These are phyloP conservation scores for Casuarina equisetifolia DNA, from an alignment of 306 rosid genomes.

Conservation along the genomic window DNA sequence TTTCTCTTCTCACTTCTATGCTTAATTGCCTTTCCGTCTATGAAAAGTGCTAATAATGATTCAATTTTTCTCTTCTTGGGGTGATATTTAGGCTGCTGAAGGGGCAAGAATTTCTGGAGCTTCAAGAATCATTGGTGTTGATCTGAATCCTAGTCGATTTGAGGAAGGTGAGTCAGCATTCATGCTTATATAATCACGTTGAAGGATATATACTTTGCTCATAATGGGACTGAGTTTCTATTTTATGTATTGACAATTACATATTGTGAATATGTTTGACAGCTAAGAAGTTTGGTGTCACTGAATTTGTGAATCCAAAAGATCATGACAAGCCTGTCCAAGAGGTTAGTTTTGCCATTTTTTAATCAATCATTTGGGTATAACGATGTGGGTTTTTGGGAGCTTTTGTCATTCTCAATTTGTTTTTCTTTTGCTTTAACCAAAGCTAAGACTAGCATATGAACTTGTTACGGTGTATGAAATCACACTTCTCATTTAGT, in stretches of 20 bases:
- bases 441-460: too few relatives aligned
- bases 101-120: slow-evolving; percentile 91
- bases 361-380: too few relatives aligned
- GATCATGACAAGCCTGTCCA: slow-evolving; percentile 83
- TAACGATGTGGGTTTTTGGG: too few relatives aligned
- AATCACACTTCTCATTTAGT: too few relatives aligned
- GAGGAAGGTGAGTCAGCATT: slow-evolving; percentile 50
- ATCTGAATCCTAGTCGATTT: slow-evolving; percentile 65
- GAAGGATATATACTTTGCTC: background rate
- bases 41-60: background rate
- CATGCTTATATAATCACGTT: too few relatives aligned
- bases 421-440: too few relatives aligned
- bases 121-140: slow-evolving; percentile 76
- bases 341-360: slow-evolving; percentile 34
- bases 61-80: background rate
- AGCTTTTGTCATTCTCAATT: too few relatives aligned
- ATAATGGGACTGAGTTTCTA: too few relatives aligned
- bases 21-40: background rate
- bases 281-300: slow-evolving; percentile 90
- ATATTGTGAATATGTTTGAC: slow-evolving; percentile 21
- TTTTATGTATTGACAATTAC: too few relatives aligned
- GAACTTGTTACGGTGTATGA: too few relatives aligned
- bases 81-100: slow-evolving; percentile 63
- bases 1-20: slow-evolving; percentile 24
- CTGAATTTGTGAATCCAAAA: slow-evolving; percentile 81